phyloP scores from a whole-genome alignment of 1,284 basidiomycete species.

The Leccinum fuscescens region DNA sequence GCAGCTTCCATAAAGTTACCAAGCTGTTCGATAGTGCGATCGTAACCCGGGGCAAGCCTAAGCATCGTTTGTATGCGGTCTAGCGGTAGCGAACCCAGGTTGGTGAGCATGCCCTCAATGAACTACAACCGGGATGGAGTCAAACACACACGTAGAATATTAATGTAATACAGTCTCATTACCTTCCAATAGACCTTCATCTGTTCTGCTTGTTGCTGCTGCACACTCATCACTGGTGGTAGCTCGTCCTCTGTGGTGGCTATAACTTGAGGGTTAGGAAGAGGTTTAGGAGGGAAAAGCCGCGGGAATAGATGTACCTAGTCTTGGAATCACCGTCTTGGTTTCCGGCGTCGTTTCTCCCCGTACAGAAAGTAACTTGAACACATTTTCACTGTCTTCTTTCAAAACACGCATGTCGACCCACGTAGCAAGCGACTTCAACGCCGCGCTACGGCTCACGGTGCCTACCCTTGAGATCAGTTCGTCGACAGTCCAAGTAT shows the following conservation, averaged over 20 bases:
- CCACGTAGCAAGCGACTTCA: constrained; percentile 83
- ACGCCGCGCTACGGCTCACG: constrained; percentile 59
- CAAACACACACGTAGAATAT: neutral
- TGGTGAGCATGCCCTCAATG: constrained; percentile 83
- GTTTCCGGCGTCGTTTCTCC: constrained; percentile 39
- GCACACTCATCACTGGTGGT: constrained; percentile 53
- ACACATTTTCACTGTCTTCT: constrained; percentile 57
- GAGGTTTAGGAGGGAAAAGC: neutral
- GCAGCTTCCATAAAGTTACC: constrained; percentile 76
- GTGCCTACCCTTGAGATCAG: constrained; percentile 61
- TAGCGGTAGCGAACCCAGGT: constrained; percentile 68
- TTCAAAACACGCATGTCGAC: constrained; percentile 77
- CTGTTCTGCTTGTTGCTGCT: constrained; percentile 78
- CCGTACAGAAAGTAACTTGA: constrained; percentile 61
- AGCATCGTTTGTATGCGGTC: constrained; percentile 84
- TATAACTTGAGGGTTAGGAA: constrained; percentile 15
- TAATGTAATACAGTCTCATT: constrained; percentile 12
- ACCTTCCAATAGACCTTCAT: constrained; percentile 88
- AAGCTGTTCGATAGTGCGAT: constrained; percentile 75
- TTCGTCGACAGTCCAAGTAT: constrained; percentile 66
- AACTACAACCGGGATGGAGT: constrained; percentile 44
- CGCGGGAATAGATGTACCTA: constrained; percentile 31
- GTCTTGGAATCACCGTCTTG: constrained; percentile 26
- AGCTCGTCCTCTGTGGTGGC: constrained; percentile 42
- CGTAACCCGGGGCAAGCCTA: constrained; percentile 76